These are phyloP conservation scores for Berberis vulgaris DNA, from an alignment of 164 flowering plant species.

Conservation along the genomic window DNA sequence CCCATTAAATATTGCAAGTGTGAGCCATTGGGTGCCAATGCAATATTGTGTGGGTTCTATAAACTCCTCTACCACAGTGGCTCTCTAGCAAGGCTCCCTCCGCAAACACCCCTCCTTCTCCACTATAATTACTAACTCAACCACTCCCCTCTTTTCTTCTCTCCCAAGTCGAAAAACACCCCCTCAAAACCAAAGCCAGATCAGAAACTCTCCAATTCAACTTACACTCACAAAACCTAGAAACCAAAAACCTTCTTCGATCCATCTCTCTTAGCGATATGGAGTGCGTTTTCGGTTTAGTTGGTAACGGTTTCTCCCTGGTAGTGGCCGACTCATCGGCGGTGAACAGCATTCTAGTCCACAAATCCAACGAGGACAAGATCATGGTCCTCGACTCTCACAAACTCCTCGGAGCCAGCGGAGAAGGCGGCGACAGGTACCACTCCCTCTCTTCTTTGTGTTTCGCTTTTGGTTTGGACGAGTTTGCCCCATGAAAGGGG, in stretches of 20 bases:
- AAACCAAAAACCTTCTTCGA: not conserved
- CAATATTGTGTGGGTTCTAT: no score
- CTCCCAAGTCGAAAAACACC: not conserved
- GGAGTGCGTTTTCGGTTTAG: slow-evolving; percentile 96
- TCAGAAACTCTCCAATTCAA: not conserved
- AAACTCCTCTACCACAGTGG: no score
- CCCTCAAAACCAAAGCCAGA: not conserved
- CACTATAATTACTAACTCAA: no score
- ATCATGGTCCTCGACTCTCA: slow-evolving; percentile 91
- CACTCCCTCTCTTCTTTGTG: slow-evolving; percentile 11
- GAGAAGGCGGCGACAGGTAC: slow-evolving; percentile 90
- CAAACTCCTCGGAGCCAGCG: slow-evolving; percentile 93
- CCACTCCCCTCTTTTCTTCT: not conserved
- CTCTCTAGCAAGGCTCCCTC: no score
- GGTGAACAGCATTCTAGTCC: slow-evolving; percentile 83
- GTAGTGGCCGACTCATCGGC: slow-evolving; percentile 92
- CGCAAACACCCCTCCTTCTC: no score
- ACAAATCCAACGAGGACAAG: slow-evolving; percentile 92
- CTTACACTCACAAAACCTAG: not conserved
- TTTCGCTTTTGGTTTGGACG: not conserved
- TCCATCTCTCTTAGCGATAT: slow-evolving; percentile 15
- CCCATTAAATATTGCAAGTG: no score
- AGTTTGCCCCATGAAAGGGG: not conserved
- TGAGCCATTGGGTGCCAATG: no score
- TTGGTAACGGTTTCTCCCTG: slow-evolving; percentile 75